A percentile compares a stretch with the other conserved stretches of the same genome.
Conservation (phyloP, 305 asterid genomes). For the Solanum hybrid region DNA sequence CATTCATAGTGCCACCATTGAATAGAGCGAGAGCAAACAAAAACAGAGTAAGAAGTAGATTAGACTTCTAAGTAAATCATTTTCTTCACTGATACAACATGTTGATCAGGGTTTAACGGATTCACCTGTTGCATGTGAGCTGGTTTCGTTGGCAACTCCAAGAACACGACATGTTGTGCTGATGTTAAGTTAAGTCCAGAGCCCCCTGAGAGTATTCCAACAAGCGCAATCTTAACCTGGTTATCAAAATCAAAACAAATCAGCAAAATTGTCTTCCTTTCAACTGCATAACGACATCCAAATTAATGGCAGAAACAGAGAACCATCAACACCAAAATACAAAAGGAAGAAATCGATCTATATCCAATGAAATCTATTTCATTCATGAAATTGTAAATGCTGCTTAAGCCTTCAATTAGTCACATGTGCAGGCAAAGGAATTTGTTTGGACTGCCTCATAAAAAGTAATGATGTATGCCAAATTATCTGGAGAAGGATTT, state of each 20-base stretch:
- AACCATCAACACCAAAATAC: neutral
- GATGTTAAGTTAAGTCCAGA: conserved; percentile 83
- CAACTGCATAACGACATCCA: neutral
- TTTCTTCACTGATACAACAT: neutral
- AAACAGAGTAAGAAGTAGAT: neutral
- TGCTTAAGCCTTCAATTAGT: neutral
- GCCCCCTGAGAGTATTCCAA: conserved; percentile 96
- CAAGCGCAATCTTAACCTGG: conserved; percentile 81
- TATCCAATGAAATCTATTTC: neutral
- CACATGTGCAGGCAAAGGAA: neutral
- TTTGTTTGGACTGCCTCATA: neutral
- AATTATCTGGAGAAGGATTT: conserved; percentile 2
- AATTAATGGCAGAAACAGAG: neutral
- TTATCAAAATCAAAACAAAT: neutral
- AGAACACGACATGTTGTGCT: conserved; percentile 80
- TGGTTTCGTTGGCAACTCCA: conserved; percentile 74
- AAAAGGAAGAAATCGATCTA: neutral
- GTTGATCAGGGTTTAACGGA: neutral
- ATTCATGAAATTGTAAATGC: neutral
- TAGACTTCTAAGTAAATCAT: neutral
- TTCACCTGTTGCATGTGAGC: conserved; percentile 77
- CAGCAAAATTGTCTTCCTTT: neutral
- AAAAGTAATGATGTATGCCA: neutral
- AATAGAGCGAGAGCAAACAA: neutral
- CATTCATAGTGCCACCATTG: neutral